Conservation (phyloP, 2,329 filamentous ascomycete genomes). For the Verticillium longisporum region DNA sequence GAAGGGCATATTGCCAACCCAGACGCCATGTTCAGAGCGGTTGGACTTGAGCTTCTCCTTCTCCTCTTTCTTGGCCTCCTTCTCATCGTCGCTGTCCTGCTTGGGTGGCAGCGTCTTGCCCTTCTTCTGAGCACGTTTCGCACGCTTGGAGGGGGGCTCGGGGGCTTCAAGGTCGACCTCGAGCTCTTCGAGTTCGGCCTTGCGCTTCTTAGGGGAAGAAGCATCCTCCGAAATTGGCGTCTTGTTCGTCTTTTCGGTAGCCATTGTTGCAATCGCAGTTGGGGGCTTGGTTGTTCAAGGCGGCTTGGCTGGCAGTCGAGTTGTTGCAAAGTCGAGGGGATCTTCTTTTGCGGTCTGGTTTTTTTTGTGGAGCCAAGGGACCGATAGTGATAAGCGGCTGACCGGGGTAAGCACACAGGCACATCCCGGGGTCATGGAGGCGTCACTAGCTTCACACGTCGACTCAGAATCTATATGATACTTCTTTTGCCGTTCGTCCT, state of each 20-base stretch:
- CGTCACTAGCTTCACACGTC: neutral
- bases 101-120: slow-evolving; percentile 51
- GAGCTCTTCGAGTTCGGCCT: slow-evolving; percentile 63
- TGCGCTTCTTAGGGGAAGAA: slow-evolving; percentile 58
- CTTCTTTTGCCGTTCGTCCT: neutral
- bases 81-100: slow-evolving; percentile 31
- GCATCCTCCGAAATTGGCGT: neutral
- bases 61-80: slow-evolving; percentile 25
- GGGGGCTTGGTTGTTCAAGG: neutral
- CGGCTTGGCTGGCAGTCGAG: neutral
- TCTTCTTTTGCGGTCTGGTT: neutral
- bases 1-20: slow-evolving; percentile 96
- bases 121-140: slow-evolving; percentile 84
- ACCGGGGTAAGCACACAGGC: neutral
- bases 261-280: neutral
- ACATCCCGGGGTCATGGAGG: neutral
- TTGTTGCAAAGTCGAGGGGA: neutral
- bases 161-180: slow-evolving; percentile 87
- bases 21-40: slow-evolving; percentile 78
- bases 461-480: neutral
- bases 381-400: slow-evolving; percentile 1
- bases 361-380: neutral
- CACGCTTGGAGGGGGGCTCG: slow-evolving; percentile 92
- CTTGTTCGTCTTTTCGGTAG: neutral
- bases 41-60: slow-evolving; percentile 35